A percentile compares a stretch with the other conserved stretches of the same genome.
phyloP scores from a whole-genome alignment of 768 basidiomycete genomes.

The Lactifluus hygrophoroides region DNA sequence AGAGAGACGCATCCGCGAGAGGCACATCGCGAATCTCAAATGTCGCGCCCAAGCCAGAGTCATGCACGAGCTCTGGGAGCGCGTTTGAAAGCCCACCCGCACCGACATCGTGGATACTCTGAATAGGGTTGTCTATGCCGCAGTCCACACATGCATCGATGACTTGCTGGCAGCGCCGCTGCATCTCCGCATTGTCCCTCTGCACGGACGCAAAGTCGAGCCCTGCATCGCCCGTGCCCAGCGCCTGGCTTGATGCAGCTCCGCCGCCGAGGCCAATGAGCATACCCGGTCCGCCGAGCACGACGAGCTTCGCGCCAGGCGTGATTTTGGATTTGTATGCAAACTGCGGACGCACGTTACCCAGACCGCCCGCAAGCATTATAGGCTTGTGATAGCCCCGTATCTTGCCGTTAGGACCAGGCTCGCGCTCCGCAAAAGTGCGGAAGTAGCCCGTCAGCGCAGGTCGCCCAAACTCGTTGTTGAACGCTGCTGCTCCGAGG shows the following conservation, averaged over 20 bases:
- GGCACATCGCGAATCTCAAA: constrained; percentile 94
- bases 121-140: constrained; percentile 62
- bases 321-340: constrained; percentile 71
- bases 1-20: constrained; percentile 89
- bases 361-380: constrained; percentile 98
- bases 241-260: constrained; percentile 89
- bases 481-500: constrained; percentile 90
- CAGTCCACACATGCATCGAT: constrained; percentile 81
- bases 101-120: constrained; percentile 97
- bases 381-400: constrained; percentile 98
- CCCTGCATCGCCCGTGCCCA: constrained; percentile 84
- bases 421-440: constrained; percentile 78
- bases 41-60: constrained; percentile 80
- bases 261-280: constrained; percentile 96
- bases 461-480: constrained; percentile 97
- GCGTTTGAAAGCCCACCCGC: constrained; percentile 97
- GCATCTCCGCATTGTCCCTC: constrained; percentile 97
- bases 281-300: constrained; percentile 93
- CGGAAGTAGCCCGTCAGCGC: constrained; percentile 91
- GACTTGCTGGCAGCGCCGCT: constrained; percentile 93
- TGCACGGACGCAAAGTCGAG: constrained; percentile 98
- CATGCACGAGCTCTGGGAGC: constrained; percentile 93
- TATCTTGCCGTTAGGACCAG: constrained; percentile 52
- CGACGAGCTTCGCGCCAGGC: constrained; percentile 80
- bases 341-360: constrained; percentile 81